Conservation (phyloP, 768 basidiomycete genomes). For the Lentinula guzmanii region DNA sequence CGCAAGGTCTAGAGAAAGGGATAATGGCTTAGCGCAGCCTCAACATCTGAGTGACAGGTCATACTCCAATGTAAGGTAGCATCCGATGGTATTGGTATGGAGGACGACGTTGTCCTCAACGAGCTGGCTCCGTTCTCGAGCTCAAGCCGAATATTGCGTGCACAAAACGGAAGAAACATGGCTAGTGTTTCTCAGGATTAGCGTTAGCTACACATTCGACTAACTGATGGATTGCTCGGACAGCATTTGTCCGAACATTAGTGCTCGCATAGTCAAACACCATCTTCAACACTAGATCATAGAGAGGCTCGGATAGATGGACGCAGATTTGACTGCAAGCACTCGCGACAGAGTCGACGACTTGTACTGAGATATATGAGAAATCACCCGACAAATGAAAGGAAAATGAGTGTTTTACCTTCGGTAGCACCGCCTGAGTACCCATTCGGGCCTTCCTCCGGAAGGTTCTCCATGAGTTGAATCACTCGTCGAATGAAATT, state of each 20-base stretch:
- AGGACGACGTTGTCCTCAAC: slow-evolving; percentile 62
- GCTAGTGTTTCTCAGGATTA: slow-evolving; percentile 65
- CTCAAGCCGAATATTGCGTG: slow-evolving; percentile 63
- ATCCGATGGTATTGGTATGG: slow-evolving; percentile 68
- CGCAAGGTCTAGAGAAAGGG: slow-evolving; percentile 48
- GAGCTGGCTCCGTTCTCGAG: slow-evolving; percentile 83
- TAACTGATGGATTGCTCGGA: slow-evolving; percentile 80
- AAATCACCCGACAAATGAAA: background rate
- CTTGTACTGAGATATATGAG: slow-evolving; percentile 41
- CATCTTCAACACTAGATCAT: slow-evolving; percentile 77
- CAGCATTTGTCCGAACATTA: slow-evolving; percentile 78
- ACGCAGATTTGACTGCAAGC: slow-evolving; percentile 76
- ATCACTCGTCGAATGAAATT: slow-evolving; percentile 76
- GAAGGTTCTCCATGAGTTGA: slow-evolving; percentile 76
- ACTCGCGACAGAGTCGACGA: slow-evolving; percentile 70
- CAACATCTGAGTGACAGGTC: slow-evolving; percentile 15
- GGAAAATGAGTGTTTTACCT: slow-evolving; percentile 29
- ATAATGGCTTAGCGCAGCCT: slow-evolving; percentile 7
- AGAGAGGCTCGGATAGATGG: slow-evolving; percentile 68
- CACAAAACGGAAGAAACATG: slow-evolving; percentile 73
- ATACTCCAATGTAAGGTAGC: slow-evolving; percentile 85
- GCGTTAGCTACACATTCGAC: slow-evolving; percentile 84
- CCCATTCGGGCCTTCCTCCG: slow-evolving; percentile 70
- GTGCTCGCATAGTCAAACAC: slow-evolving; percentile 79
- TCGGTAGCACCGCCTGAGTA: slow-evolving; percentile 59